Base-by-base conservation (phyloP, 2,329 filamentous ascomycete species). In the Trichoderma aggressivum region DNA sequence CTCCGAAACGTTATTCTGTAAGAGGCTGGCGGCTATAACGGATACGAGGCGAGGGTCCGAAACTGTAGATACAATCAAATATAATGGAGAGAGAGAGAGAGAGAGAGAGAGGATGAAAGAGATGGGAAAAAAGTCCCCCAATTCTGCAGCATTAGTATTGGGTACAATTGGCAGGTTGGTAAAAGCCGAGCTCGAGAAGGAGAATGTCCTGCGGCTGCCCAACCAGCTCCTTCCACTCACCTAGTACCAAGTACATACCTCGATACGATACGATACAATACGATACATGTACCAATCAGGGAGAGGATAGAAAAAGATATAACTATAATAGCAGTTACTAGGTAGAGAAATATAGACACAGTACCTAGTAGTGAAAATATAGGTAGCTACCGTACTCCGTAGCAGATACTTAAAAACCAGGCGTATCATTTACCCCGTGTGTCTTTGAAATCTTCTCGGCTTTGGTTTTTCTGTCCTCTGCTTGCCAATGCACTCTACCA, bases 121-220 rank as follows among this genome's bases (percentile, higher is more conserved):
- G 26, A 39, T 16, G 26, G 12, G n/a, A 69, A 26, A 53, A 10
- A 34, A 30, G 16, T 4, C 4, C 3, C 7, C 28, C 34, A 60
- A 21, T n/a, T n/a, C 58, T 18, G 43, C 24, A 30, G 47, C 16
- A 21, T 39, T 28, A 39, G 39, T 26, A 28, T 32, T 32, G 36
- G 55, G 11, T 28, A 43, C 36, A 18, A 18, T 68, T 10, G 30
- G 7, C 18, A 43, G 7, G 39, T 43, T 2, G 36, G 64, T 30
- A 59, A 58, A 36, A 55, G 47, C 56, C 30, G 36, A n/a, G 16
- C 21, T 28, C 12, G 10, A 55, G 66, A 69, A 61, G 16, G 66
- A 58, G 32, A 43, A 1, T 26, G 36, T 69, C 36, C 21, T 69
- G 16, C 66, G 53, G 66, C 66, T 59, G 66, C 66, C 66, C 66